Conservation (phyloP, 2,329 filamentous ascomycete genomes). For the Aureobasidium sp. region DNA sequence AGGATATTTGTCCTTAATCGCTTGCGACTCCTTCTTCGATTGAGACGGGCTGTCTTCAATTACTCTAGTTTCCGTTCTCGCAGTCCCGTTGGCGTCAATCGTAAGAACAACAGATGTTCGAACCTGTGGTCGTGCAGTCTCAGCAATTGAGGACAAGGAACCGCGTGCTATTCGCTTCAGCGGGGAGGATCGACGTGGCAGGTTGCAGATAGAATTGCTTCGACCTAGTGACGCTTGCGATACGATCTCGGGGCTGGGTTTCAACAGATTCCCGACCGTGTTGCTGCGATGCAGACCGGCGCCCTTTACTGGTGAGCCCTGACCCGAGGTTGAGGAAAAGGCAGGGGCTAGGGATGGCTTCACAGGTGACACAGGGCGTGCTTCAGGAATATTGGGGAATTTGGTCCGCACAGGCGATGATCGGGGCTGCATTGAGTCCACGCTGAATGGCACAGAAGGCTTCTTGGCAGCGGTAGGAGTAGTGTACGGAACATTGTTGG, state of each 20-base stretch:
- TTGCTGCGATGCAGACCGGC: slow-evolving; percentile 38
- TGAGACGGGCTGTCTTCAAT: slow-evolving; percentile 31
- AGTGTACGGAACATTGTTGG: slow-evolving; percentile 2
- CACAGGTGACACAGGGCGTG: not conserved
- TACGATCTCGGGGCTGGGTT: slow-evolving; percentile 18
- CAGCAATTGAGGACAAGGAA: slow-evolving; percentile 40
- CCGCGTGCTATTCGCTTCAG: slow-evolving; percentile 33
- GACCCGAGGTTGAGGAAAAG: not conserved
- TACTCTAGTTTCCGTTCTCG: slow-evolving; percentile 39
- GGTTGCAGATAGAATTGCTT: slow-evolving; percentile 26
- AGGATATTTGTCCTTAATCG: slow-evolving; percentile 35
- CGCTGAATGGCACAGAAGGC: slow-evolving; percentile 24
- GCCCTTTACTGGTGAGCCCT: not conserved
- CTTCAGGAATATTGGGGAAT: slow-evolving; percentile 9
- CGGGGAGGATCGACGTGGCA: slow-evolving; percentile 40
- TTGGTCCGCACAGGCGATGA: slow-evolving; percentile 27
- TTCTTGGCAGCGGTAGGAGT: slow-evolving; percentile 1
- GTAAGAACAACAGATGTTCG: slow-evolving; percentile 38
- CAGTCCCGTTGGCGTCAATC: slow-evolving; percentile 41
- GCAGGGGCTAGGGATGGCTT: slow-evolving; percentile 2
- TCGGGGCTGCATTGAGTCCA: slow-evolving; percentile 42
- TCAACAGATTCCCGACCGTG: slow-evolving; percentile 32
- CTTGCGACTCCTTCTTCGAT: slow-evolving; percentile 33
- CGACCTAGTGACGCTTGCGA: slow-evolving; percentile 20
- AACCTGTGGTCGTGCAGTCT: slow-evolving; percentile 32